Percentiles rank a stretch among this genome's conserved stretches.
phyloP scores from a whole-genome alignment of 768 basidiomycete genomes.

The Agaricus blazei region DNA sequence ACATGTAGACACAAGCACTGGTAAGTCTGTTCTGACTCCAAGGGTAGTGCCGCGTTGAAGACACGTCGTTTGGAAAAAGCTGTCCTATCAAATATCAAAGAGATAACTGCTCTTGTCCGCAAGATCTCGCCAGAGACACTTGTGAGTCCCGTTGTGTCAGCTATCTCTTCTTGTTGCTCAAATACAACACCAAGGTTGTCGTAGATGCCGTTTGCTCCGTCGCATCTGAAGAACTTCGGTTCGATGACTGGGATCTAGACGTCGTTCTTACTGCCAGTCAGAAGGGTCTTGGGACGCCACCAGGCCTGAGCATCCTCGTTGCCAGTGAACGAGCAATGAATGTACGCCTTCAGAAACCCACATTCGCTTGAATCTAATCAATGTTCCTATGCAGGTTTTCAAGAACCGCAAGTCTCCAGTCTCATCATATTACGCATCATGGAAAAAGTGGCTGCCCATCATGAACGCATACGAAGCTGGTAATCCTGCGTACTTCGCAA shows the following conservation, averaged over 20 bases:
- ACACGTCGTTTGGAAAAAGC: constrained; percentile 29
- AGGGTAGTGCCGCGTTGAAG: not conserved
- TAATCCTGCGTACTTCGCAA: constrained; percentile 86
- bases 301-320: constrained; percentile 84
- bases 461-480: constrained; percentile 92
- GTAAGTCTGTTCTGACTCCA: constrained; percentile 24
- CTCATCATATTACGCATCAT: constrained; percentile 81
- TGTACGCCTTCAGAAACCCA: constrained; percentile 28
- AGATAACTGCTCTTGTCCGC: constrained; percentile 67
- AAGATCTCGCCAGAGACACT: constrained; percentile 82
- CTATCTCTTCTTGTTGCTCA: not conserved
- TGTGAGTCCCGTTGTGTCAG: constrained; percentile 29
- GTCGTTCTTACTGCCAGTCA: constrained; percentile 83
- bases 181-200: constrained; percentile 43
- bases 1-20: constrained; percentile 91
- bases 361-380: not conserved
- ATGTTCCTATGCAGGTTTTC: constrained; percentile 6
- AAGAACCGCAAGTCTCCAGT: constrained; percentile 58
- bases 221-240: constrained; percentile 89
- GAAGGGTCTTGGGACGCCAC: constrained; percentile 91
- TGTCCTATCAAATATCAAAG: constrained; percentile 81
- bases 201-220: constrained; percentile 97
- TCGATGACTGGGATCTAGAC: constrained; percentile 93
- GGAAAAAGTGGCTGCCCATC: constrained; percentile 92
- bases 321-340: constrained; percentile 77